phyloP scores from a whole-genome alignment of 306 rosid genomes.

The Cucurbita argyrosperma region DNA sequence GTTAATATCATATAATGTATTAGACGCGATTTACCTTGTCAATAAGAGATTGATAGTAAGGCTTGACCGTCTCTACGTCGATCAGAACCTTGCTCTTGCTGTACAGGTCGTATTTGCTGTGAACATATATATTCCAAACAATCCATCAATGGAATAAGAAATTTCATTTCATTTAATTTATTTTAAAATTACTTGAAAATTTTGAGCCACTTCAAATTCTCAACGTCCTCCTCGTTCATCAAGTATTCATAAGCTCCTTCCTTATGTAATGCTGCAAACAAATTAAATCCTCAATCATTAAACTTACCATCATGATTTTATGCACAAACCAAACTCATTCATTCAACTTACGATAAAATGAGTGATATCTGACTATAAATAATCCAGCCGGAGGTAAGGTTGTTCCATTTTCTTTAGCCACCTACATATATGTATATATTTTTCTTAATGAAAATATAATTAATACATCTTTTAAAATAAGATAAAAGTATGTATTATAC shows the following conservation, averaged over 20 bases:
- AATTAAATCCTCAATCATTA: background rate
- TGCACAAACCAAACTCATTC: background rate
- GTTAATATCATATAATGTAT: too few relatives aligned
- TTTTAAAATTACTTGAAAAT: slow-evolving; percentile 29
- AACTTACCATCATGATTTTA: background rate
- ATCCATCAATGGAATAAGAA: background rate
- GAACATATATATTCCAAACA: background rate
- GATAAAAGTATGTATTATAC: slow-evolving; percentile 2
- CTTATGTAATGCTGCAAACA: slow-evolving; percentile 33
- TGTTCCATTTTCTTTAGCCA: slow-evolving; percentile 41
- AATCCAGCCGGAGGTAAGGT: slow-evolving; percentile 38
- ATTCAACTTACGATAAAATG: slow-evolving; percentile 38
- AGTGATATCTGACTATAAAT: slow-evolving; percentile 50
- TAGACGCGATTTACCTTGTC: background rate
- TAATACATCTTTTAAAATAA: background rate
- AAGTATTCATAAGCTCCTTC: slow-evolving; percentile 40
- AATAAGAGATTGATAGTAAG: background rate
- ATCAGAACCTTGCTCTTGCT: background rate
- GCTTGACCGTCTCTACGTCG: background rate
- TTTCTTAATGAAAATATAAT: background rate
- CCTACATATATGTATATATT: slow-evolving; percentile 9
- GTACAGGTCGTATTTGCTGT: background rate
- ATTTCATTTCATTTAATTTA: too few relatives aligned
- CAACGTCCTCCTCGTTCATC: slow-evolving; percentile 39
- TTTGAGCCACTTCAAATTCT: slow-evolving; percentile 50